phyloP scores from a whole-genome alignment of 1,284 basidiomycete genomes.

The Ustilago nuda region DNA sequence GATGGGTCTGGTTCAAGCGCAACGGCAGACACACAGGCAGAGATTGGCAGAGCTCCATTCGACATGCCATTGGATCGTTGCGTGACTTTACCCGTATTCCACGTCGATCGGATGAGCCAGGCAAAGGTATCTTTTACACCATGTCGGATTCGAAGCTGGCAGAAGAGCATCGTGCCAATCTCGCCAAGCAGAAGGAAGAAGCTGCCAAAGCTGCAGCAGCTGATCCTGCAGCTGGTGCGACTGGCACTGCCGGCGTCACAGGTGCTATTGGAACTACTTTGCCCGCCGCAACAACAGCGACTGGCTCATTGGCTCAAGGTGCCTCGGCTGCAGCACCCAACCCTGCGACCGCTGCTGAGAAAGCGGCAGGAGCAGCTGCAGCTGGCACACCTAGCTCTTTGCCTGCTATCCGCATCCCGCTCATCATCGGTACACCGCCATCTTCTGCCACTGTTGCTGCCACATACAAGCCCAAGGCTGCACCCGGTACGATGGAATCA shows the following conservation, averaged over 20 bases:
- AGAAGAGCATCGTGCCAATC: constrained; percentile 46
- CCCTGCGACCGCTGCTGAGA: constrained; percentile 13
- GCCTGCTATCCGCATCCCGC: constrained; percentile 71
- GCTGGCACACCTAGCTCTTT: constrained; percentile 25
- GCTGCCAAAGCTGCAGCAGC: constrained; percentile 47
- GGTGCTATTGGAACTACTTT: background rate
- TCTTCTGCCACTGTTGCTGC: constrained; percentile 68
- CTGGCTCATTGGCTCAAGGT: constrained; percentile 2
- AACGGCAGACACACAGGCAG: constrained; percentile 61
- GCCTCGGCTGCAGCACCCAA: constrained; percentile 8
- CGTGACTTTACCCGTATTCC: constrained; percentile 64
- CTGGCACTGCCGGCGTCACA: constrained; percentile 9
- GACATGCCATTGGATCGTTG: constrained; percentile 63
- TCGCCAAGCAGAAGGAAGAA: constrained; percentile 50
- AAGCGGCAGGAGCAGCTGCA: constrained; percentile 13
- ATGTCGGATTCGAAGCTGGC: constrained; percentile 57
- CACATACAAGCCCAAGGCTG: constrained; percentile 62
- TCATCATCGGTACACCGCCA: constrained; percentile 75
- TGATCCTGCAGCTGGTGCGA: constrained; percentile 11
- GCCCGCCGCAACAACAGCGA: constrained; percentile 8
- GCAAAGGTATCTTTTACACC: constrained; percentile 68
- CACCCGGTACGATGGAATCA: constrained; percentile 64
- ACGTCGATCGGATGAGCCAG: constrained; percentile 60
- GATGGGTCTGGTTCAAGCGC: constrained; percentile 83
- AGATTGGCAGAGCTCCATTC: constrained; percentile 67